Evolutionary conservation across 75 land plant species (phyloP), one percentile per base, ranked within the genome.

Genomic region (Selaginella moellendorffii): DNA sequence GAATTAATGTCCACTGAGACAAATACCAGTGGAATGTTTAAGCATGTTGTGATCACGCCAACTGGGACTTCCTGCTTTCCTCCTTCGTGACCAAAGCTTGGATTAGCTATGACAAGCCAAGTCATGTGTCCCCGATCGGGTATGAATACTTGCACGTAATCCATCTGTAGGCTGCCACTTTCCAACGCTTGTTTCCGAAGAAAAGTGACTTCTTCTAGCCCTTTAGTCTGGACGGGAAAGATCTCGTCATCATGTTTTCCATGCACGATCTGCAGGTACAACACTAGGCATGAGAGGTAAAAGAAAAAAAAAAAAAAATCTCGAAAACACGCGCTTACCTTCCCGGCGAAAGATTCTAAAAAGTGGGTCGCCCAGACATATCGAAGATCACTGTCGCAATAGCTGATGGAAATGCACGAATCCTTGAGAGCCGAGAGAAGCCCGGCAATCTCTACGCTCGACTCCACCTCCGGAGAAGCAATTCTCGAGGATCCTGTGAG

Each of bases 71-170:
- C 65, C 24, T 19, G 24, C 36, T 22, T 30, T n/a, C n/a, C n/a
- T n/a, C n/a, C n/a, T n/a, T n/a, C n/a, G n/a, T n/a, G n/a, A 63
- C 42, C 31, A 14, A 65, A 25, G 25, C 42, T 27, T 8, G 67
- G 67, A 10, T 65, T 65, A 28, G 25, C 31, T 1, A 51, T 65
- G 52, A 65, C 67, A 36, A 65, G 30, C 67, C 67, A 65, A 65
- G 54, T 31, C 54, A 65, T 22, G 2, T 51, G 67, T 24, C 54
- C 67, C 36, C 2, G 17, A 2, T 51, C 36, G 12, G 67, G 67
- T 2, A 19, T 31, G 22, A 46, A 52, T 2, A 65, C 24, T 14
- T 36, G 25, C 28, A 65, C 12, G 10, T 65, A 36, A 24, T 24
- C 56, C 31, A 65, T n/a, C 54, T 65, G 67, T 21, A 26, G 30